Conservation (phyloP, 2,329 filamentous ascomycete genomes). For the Fusarium coicis region DNA sequence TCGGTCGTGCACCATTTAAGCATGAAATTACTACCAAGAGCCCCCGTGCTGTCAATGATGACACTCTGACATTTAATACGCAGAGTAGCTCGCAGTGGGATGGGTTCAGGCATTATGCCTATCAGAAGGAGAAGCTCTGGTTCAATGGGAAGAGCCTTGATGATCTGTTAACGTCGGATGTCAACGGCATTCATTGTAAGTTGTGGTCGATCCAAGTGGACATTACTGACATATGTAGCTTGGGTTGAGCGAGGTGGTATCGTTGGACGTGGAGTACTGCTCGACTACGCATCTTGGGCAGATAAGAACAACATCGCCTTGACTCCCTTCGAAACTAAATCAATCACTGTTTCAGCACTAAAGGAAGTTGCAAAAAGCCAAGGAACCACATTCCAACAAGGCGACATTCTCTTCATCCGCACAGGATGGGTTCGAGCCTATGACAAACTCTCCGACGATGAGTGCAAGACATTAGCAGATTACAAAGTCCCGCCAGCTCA, state of each 20-base stretch:
- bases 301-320: slow-evolving; percentile 49
- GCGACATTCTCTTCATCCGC: slow-evolving; percentile 68
- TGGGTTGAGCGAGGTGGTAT: slow-evolving; percentile 52
- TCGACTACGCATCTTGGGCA: slow-evolving; percentile 63
- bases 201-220: rapidly evolving
- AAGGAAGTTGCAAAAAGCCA: slow-evolving; percentile 57
- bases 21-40: slow-evolving; percentile 45
- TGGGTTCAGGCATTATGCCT: slow-evolving; percentile 52
- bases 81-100: slow-evolving; percentile 55
- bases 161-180: slow-evolving; percentile 52
- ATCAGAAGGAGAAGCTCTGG: slow-evolving; percentile 50
- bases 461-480: slow-evolving; percentile 51
- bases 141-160: slow-evolving; percentile 53
- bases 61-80: slow-evolving; percentile 49
- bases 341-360: slow-evolving; percentile 57
- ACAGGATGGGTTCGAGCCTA: slow-evolving; percentile 62
- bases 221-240: not conserved
- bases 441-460: slow-evolving; percentile 49
- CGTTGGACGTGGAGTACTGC: slow-evolving; percentile 60
- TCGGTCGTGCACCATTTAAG: slow-evolving; percentile 45
- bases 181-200: slow-evolving; percentile 47
- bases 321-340: slow-evolving; percentile 53
- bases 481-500: slow-evolving; percentile 45
- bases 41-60: slow-evolving; percentile 48
- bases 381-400: slow-evolving; percentile 55